Percentiles rank a stretch among this genome's conserved stretches.
Evolutionary conservation across 805 yeast species (phyloP).

Genomic region (Cephaloascus albidus): DNA sequence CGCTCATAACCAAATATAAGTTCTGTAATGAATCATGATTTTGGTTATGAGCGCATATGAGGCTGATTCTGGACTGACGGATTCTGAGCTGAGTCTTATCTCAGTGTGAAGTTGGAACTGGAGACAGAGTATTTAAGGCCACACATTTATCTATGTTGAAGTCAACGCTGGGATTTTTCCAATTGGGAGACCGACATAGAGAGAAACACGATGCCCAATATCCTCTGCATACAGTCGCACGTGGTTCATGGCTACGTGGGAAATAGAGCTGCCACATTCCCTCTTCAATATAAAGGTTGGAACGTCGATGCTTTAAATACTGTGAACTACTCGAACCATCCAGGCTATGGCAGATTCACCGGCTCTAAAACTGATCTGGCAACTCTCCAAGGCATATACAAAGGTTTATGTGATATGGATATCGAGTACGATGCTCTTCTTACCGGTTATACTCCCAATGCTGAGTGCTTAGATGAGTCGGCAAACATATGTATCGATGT

Average conservation of each 20-base stretch:
- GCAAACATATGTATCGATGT: slow-evolving; percentile 26
- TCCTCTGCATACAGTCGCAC: slow-evolving; percentile 72
- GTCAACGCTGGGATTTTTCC: too few relatives aligned
- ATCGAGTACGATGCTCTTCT: slow-evolving; percentile 55
- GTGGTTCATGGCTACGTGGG: slow-evolving; percentile 97
- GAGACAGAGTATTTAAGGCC: too few relatives aligned
- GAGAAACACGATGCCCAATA: slow-evolving; percentile 6
- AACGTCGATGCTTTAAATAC: slow-evolving; percentile 87
- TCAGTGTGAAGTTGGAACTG: too few relatives aligned
- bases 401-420: slow-evolving; percentile 44
- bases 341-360: slow-evolving; percentile 67
- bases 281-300: slow-evolving; percentile 83
- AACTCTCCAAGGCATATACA: slow-evolving; percentile 37
- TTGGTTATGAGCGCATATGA: too few relatives aligned
- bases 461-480: slow-evolving; percentile 42
- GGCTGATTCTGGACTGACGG: too few relatives aligned
- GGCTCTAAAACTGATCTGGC: slow-evolving; percentile 45
- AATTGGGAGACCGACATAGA: too few relatives aligned
- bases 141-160: too few relatives aligned
- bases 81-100: too few relatives aligned
- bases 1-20: too few relatives aligned
- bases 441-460: slow-evolving; percentile 73
- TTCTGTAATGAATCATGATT: too few relatives aligned
- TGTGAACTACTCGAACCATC: slow-evolving; percentile 84
- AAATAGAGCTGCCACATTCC: slow-evolving; percentile 83